Conservation (phyloP, 2,329 filamentous ascomycete species). For the Beauveria varroae region DNA sequence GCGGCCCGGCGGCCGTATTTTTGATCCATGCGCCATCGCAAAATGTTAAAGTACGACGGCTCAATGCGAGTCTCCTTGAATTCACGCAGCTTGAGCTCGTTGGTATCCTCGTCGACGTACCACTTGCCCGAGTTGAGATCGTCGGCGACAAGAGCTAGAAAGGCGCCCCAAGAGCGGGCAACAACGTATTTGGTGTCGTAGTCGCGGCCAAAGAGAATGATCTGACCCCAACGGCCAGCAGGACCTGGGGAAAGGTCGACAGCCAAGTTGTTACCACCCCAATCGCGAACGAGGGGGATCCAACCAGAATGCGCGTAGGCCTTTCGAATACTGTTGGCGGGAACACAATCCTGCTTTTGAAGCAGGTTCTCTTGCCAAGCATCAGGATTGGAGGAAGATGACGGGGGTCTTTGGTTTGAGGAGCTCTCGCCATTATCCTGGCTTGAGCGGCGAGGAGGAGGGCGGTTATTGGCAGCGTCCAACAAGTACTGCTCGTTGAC, state of each 20-base stretch:
- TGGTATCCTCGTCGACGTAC: conserved; percentile 84
- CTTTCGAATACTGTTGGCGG: conserved; percentile 78
- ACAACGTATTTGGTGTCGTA: conserved; percentile 99
- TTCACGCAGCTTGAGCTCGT: conserved; percentile 85
- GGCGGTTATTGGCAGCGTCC: conserved; percentile 48
- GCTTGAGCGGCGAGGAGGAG: conserved; percentile 62
- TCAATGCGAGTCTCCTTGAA: conserved; percentile 87
- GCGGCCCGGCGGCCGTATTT: conserved; percentile 67
- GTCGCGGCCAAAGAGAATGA: conserved; percentile 93
- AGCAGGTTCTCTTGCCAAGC: conserved; percentile 79
- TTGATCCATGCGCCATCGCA: conserved; percentile 92
- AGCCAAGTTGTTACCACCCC: conserved; percentile 96
- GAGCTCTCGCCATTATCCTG: conserved; percentile 61
- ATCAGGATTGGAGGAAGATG: conserved; percentile 48
- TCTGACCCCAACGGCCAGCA: conserved; percentile 86
- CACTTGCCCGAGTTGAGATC: conserved; percentile 86
- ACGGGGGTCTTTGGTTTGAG: conserved; percentile 46
- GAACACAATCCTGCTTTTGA: conserved; percentile 79
- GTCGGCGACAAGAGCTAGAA: conserved; percentile 81
- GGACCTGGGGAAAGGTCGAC: conserved; percentile 89
- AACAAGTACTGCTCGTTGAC: conserved; percentile 86
- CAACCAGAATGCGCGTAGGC: conserved; percentile 89
- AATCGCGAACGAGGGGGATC: conserved; percentile 94
- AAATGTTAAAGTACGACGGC: conserved; percentile 87
- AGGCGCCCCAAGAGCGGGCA: conserved; percentile 81